These are phyloP conservation scores for Colletotrichum sp. DNA, from an alignment of 2,329 filamentous ascomycete genomes.

Conservation along the genomic window DNA sequence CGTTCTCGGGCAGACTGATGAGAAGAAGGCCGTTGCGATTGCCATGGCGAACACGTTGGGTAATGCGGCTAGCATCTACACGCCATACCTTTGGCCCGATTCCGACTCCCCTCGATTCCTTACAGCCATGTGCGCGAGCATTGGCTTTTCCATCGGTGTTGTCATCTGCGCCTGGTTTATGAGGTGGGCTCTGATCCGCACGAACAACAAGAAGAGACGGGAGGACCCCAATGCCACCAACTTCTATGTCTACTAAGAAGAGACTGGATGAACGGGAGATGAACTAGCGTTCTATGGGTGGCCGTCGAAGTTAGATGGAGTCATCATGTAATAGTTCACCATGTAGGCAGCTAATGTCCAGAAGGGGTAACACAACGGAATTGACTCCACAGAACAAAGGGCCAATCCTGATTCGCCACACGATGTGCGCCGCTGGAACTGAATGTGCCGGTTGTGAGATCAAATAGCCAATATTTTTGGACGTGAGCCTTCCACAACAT, in stretches of 20 bases:
- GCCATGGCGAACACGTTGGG: constrained; percentile 29
- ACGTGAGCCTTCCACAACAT: neutral
- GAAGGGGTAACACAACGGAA: neutral
- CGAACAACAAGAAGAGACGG: constrained; percentile 36
- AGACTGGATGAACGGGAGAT: fast-evolving
- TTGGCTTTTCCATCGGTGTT: constrained; percentile 35
- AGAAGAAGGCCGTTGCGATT: constrained; percentile 51
- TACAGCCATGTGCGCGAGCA: constrained; percentile 25
- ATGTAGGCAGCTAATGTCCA: neutral
- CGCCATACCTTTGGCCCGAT: constrained; percentile 24
- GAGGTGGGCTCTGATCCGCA: constrained; percentile 34
- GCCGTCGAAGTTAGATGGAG: fast-evolving
- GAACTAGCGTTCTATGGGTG: neutral
- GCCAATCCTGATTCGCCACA: fast-evolving
- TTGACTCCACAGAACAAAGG: neutral
- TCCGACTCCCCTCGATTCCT: constrained; percentile 19
- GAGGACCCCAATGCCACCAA: constrained; percentile 27
- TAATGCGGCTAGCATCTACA: constrained; percentile 22
- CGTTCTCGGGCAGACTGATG: constrained; percentile 47
- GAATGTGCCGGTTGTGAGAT: neutral
- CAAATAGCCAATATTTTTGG: fast-evolving
- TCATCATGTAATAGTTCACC: neutral
- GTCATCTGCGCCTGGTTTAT: constrained; percentile 41
- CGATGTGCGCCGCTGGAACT: too few species aligned
- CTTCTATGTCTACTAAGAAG: constrained; percentile 33